These are phyloP conservation scores for Cicer pinnatifidum DNA, from an alignment of 306 rosid genomes.

Conservation along the genomic window DNA sequence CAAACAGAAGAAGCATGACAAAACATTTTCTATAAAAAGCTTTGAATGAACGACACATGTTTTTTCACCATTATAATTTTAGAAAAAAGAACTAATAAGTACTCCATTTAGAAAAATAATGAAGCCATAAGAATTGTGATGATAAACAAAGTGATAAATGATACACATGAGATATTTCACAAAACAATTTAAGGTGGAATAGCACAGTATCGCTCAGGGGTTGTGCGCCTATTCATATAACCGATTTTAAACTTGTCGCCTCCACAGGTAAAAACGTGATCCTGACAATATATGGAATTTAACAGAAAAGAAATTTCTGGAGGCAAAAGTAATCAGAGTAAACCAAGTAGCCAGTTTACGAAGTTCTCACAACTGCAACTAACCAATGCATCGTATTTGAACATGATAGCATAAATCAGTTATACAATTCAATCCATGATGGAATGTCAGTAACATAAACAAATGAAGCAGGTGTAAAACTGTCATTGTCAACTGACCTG, in stretches of 20 bases:
- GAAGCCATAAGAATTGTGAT: neutral
- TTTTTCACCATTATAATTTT: neutral
- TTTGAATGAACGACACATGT: neutral
- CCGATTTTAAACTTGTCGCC: conserved; percentile 13
- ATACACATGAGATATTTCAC: neutral
- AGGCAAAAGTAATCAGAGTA: conserved; percentile 8
- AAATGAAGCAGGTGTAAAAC: conserved; percentile 22
- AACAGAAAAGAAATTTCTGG: conserved; percentile 21
- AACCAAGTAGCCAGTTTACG: conserved; percentile 19
- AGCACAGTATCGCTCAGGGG: conserved; percentile 8
- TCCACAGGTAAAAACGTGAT: conserved; percentile 8
- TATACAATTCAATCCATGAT: conserved; percentile 2
- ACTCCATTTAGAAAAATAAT: neutral
- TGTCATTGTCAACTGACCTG: conserved; percentile 59
- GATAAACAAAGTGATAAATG: conserved; percentile 2
- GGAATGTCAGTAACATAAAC: conserved; percentile 16
- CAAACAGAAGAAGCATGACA: neutral
- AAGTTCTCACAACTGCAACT: conserved; percentile 35
- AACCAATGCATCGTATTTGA: conserved; percentile 6
- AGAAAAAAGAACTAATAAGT: neutral
- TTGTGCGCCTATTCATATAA: neutral
- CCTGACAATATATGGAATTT: conserved; percentile 24
- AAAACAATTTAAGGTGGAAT: neutral
- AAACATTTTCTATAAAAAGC: neutral
- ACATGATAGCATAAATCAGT: conserved; percentile 19